Base-by-base conservation (phyloP, 495 filamentous ascomycete genomes). In the Aspergillus asperescens region DNA sequence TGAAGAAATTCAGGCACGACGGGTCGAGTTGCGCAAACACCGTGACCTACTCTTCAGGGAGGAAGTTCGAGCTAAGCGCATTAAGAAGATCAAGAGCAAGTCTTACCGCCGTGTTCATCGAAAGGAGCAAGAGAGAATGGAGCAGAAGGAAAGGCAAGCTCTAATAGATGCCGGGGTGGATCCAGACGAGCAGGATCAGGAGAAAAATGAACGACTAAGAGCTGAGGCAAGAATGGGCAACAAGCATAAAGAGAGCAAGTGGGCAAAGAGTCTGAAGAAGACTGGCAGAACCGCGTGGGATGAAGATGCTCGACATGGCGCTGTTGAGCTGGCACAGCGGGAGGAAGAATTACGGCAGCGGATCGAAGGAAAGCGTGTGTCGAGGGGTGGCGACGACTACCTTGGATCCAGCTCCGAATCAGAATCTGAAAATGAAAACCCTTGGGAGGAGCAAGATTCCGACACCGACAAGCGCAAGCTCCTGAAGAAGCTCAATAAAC, bases 11-110 rank as follows among this genome's bases (percentile, higher is more conserved):
- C 81, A 84, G 62, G 82, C 83, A 16, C 76, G 90, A 1, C 77
- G 82, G 28, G 83, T 83, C 7, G 84, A 95, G 61, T 77, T 94
- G 24, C 83, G 91, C 8, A 84, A 80, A 57, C 81, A 86, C 48
- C 75, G 94, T 50, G 93, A 97, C 56, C 69, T 96, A 5, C 73
- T 95, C 41, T 96, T 94, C 52, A 79, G 92, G n/a, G 94, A 98
- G 65, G 87, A 95, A 66, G 80, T 85, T 0, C 83, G 89, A 46
- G 80, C 90, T 4, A 95, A 92, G 69, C 84, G 93, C 3, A 87
- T 98, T 67, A 95, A 96, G 68, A 97, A 96, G 74, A 98, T 98
- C 65, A 98, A 98, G 74, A 90, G 86, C 60, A 97, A 95, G 62
- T 80, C 90, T 0, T 98, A 91, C 62, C 85, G 90, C 15, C 83